A percentile compares a stretch with the other conserved stretches of the same genome.
Evolutionary conservation across 106 monocot genomes (phyloP).

Genomic region (Allium cepa): DNA sequence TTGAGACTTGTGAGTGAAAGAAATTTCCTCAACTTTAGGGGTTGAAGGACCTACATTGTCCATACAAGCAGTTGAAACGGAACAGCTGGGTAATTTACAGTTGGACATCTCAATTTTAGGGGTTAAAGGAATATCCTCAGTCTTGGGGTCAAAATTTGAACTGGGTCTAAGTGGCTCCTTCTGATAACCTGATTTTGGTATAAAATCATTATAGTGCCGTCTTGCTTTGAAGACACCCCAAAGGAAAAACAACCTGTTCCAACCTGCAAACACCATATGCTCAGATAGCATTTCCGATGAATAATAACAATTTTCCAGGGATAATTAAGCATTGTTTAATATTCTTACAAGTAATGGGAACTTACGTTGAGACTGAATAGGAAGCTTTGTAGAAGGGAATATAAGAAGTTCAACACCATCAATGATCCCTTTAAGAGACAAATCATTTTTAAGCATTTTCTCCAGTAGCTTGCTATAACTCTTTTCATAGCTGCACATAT

Average conservation of each 20-base stretch:
- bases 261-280: conserved; percentile 40
- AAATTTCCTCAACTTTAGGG: conserved; percentile 10
- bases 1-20: not conserved
- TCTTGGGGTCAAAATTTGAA: conserved; percentile 9
- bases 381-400: conserved; percentile 68
- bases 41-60: conserved; percentile 1
- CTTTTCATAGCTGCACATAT: conserved; percentile 45
- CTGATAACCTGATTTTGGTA: not conserved
- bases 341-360: not conserved
- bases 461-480: conserved; percentile 71
- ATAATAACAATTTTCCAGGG: not conserved
- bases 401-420: conserved; percentile 69
- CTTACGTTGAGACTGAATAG: conserved; percentile 70
- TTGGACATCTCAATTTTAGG: not conserved
- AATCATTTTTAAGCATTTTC: conserved; percentile 53
- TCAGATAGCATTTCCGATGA: not conserved
- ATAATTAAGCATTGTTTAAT: not conserved
- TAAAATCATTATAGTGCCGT: conserved; percentile 10
- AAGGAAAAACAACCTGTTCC: conserved; percentile 82
- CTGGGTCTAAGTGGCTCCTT: conserved; percentile 7
- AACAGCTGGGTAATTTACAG: conserved; percentile 10
- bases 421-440: conserved; percentile 61
- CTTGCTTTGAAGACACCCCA: conserved; percentile 70
- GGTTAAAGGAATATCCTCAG: conserved; percentile 5
- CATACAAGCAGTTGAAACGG: not conserved